Evolutionary conservation across 305 asterid species (phyloP).

Genomic region (Coffea humblotiana): DNA sequence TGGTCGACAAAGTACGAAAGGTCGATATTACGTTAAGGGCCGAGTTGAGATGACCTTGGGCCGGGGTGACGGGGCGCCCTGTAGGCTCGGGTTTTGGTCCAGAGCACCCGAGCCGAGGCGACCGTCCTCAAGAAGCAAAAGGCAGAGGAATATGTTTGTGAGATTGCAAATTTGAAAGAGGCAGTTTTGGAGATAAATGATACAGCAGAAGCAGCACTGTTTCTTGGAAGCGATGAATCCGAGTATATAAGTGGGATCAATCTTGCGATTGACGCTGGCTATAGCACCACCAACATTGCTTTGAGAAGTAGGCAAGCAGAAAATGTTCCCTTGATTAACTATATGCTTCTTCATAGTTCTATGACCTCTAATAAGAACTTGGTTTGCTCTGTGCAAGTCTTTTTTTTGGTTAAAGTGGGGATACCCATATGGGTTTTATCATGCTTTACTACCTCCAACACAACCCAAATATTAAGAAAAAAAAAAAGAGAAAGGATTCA

Average conservation of each 20-base stretch:
- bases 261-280: conserved; percentile 31
- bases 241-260: conserved; percentile 35
- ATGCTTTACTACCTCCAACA: no score
- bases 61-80: no score
- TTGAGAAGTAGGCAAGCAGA: neutral
- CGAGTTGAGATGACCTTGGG: no score
- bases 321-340: neutral
- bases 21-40: no score
- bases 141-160: conserved; percentile 37
- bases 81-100: no score
- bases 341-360: neutral
- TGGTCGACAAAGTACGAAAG: no score
- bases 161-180: conserved; percentile 29
- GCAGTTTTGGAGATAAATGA: conserved; percentile 18
- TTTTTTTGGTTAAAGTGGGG: no score
- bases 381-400: neutral
- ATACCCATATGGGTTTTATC: no score
- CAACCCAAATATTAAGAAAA: no score
- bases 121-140: no score
- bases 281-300: conserved; percentile 5
- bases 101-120: no score
- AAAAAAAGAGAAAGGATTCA: no score
- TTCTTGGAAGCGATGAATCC: conserved; percentile 34
- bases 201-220: conserved; percentile 33
- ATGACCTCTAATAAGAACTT: neutral